Conservation (phyloP, 352 stramenopile species). For the Bremia lactucae region DNA sequence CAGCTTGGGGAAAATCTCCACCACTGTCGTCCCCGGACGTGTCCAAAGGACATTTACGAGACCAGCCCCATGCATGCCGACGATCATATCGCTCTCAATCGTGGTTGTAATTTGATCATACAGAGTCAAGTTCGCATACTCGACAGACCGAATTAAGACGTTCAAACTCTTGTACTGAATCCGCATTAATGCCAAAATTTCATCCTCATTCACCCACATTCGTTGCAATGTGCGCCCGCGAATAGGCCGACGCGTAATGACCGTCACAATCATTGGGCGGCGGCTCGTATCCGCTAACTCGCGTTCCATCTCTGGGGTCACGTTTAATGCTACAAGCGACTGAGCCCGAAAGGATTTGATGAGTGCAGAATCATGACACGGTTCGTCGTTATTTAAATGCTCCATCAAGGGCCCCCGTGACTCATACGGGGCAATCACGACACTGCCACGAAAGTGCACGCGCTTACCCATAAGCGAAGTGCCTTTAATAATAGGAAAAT, state of each 20-base stretch:
- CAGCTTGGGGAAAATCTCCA: slow-evolving; percentile 66
- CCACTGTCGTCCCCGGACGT: slow-evolving; percentile 32
- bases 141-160: slow-evolving; percentile 41
- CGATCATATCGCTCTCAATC: slow-evolving; percentile 60
- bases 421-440: slow-evolving; percentile 44
- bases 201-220: slow-evolving; percentile 57
- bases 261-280: slow-evolving; percentile 30
- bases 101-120: slow-evolving; percentile 53
- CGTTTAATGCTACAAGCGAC: slow-evolving; percentile 17
- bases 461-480: slow-evolving; percentile 19
- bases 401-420: slow-evolving; percentile 49
- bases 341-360: slow-evolving; percentile 37
- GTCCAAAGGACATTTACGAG: slow-evolving; percentile 70
- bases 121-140: slow-evolving; percentile 51
- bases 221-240: slow-evolving; percentile 37
- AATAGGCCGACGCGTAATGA: slow-evolving; percentile 48
- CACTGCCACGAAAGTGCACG: slow-evolving; percentile 33
- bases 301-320: slow-evolving; percentile 20
- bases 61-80: slow-evolving; percentile 74
- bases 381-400: slow-evolving; percentile 52
- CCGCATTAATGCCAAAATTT: slow-evolving; percentile 37
- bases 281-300: slow-evolving; percentile 6
- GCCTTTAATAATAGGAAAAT: slow-evolving; percentile 20
- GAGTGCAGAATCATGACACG: slow-evolving; percentile 42
- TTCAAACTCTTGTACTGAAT: slow-evolving; percentile 22